These are phyloP conservation scores for Capsicum chinense DNA, from an alignment of 257 asterid genomes.

Conservation along the genomic window DNA sequence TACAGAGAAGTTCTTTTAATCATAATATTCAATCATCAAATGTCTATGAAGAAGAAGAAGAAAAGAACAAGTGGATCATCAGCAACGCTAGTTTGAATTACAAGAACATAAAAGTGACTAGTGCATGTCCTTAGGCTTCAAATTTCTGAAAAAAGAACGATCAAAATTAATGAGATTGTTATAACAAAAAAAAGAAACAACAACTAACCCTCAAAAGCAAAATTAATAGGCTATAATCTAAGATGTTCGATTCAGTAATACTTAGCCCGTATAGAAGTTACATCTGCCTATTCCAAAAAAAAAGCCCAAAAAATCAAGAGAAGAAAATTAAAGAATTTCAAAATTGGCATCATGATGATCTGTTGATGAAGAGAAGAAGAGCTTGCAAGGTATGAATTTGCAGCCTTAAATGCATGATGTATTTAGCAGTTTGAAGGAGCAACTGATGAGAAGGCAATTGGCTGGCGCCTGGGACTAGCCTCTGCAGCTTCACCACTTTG, in stretches of 20 bases:
- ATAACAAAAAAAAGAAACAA: background rate
- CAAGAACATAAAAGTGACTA: background rate
- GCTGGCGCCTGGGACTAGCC: slow-evolving; percentile 27
- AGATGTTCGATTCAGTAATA: background rate
- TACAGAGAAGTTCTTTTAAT: background rate
- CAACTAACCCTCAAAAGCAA: background rate
- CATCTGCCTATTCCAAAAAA: background rate
- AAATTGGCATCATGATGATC: background rate
- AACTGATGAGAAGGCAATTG: slow-evolving; percentile 17
- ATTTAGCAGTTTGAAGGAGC: slow-evolving; percentile 24
- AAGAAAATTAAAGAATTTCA: background rate
- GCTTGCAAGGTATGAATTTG: slow-evolving; percentile 23
- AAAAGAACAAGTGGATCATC: background rate
- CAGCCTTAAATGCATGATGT: slow-evolving; percentile 16
- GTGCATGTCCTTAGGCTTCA: background rate
- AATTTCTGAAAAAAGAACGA: background rate
- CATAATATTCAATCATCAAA: background rate
- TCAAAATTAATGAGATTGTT: background rate
- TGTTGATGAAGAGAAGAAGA: slow-evolving; percentile 22
- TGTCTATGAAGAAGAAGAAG: background rate
- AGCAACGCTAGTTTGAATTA: background rate
- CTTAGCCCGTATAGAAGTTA: background rate
- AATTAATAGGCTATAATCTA: background rate
- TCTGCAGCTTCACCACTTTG: slow-evolving; percentile 27
- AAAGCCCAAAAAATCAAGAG: background rate